Base-by-base conservation (phyloP, 2,329 filamentous ascomycete genomes). In the Xylariaceae sp. region DNA sequence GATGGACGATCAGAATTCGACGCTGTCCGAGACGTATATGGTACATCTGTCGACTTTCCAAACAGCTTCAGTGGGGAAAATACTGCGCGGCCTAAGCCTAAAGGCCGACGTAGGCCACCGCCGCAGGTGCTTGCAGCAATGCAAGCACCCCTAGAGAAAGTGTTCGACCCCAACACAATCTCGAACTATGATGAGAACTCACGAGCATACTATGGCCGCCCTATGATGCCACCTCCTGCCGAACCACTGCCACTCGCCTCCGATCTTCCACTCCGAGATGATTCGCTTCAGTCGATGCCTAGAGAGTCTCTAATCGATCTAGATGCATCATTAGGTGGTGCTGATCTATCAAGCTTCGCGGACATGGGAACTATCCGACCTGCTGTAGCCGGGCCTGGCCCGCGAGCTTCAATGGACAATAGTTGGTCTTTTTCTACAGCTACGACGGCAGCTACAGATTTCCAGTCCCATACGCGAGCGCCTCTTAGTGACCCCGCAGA, bases 91-190 rank as follows among this genome's bases (percentile, higher is more conserved):
- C 72, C 73, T 17, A 82, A 82, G 36, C n/a, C 50, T n/a, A 82
- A 82, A 60, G 68, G 73, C 12, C 70, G 79, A 12, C 75, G 83
- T 16, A 73, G 79, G 48, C 78, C 80, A 16, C 82, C 82, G 0
- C 82, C 83, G 3, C 79, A 83, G 44, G 75, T 78, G 22, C 70
- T 86, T 6, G 78, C 81, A 2, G 78, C 79, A 1, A 70, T 83
- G 55, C 81, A 78, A 56, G 81, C 75, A 10, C 83, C 83, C 0
- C 67, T 87, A 4, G 83, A 86, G 58, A 86, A 84, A 56, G 72
- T 87, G 0, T 87, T 87, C 61, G 83, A 87, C 53, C 82, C 82
- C 5, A 83, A 86, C 62, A 86, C 83, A 0, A 78, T 83, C 33
- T 81, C 82, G 2, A 83, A 77, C 54, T 87, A 87, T 56, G 77